phyloP scores from a whole-genome alignment of 2,329 filamentous ascomycete species.

The Pseudogymnoascus sp. region DNA sequence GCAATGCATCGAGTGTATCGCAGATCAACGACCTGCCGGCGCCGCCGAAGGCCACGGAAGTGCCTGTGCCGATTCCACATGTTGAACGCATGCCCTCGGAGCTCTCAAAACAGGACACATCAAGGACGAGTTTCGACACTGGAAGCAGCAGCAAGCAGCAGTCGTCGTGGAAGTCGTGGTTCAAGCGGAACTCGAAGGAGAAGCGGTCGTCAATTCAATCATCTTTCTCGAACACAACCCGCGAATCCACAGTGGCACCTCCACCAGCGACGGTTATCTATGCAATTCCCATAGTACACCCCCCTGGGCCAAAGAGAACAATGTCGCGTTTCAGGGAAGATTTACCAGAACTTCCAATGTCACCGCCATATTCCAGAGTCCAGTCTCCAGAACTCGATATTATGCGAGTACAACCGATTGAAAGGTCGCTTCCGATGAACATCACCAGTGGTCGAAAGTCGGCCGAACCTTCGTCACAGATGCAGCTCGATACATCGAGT shows the following conservation, averaged over 20 bases:
- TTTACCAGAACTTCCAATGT: constrained; percentile 74
- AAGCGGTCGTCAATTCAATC: constrained; percentile 51
- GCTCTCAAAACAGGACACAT: constrained; percentile 40
- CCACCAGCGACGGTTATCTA: neutral
- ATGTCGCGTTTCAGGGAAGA: constrained; percentile 90
- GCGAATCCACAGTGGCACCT: constrained; percentile 61
- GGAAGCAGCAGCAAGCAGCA: constrained; percentile 33
- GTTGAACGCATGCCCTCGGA: constrained; percentile 25
- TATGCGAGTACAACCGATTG: constrained; percentile 30
- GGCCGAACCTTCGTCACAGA: constrained; percentile 26
- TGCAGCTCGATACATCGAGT: constrained; percentile 41
- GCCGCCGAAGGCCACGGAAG: constrained; percentile 9
- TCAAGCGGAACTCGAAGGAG: constrained; percentile 48
- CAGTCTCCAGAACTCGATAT: constrained; percentile 63
- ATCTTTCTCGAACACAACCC: constrained; percentile 86
- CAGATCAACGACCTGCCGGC: constrained; percentile 38
- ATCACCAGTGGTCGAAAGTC: constrained; percentile 20
- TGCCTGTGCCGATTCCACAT: neutral
- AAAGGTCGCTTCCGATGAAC: constrained; percentile 19
- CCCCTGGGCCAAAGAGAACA: constrained; percentile 55
- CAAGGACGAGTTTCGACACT: constrained; percentile 47
- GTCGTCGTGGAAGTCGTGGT: constrained; percentile 61
- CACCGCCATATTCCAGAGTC: constrained; percentile 74
- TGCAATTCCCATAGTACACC: constrained; percentile 26
- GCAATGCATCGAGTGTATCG: constrained; percentile 43